Evolutionary conservation across 129 eudicot genomes (phyloP).

Genomic region (sunflower (Helianthus annuus)): DNA sequence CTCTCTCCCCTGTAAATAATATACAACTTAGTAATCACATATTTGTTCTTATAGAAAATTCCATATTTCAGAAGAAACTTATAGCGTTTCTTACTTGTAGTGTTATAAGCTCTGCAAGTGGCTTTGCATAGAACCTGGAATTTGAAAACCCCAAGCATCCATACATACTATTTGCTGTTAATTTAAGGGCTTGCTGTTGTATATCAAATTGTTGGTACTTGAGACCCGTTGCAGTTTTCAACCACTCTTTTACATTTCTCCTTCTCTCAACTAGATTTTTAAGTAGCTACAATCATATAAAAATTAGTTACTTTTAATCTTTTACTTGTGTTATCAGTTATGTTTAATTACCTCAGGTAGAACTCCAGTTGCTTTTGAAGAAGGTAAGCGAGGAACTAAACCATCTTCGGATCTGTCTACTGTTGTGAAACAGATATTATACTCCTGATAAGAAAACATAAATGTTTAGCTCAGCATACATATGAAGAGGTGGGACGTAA

Average conservation of each 20-base stretch:
- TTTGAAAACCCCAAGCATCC: slow-evolving; percentile 98
- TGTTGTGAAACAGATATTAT: slow-evolving; percentile 96
- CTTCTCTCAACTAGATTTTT: slow-evolving; percentile 90
- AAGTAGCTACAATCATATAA: slow-evolving; percentile 52
- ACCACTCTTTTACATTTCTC: slow-evolving; percentile 71
- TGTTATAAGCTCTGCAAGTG: slow-evolving; percentile 94
- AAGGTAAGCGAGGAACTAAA: slow-evolving; percentile 71
- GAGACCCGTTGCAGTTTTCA: slow-evolving; percentile 85
- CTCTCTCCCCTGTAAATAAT: slow-evolving; percentile 87
- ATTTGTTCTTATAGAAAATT: slow-evolving; percentile 3
- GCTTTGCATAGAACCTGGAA: slow-evolving; percentile 97
- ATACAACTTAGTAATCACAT: background rate
- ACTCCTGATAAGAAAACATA: slow-evolving; percentile 56
- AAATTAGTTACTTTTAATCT: background rate
- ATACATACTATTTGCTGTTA: slow-evolving; percentile 98
- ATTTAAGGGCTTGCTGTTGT: slow-evolving; percentile 97
- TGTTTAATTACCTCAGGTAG: slow-evolving; percentile 76
- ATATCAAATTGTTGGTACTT: slow-evolving; percentile 92
- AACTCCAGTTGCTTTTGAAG: slow-evolving; percentile 71
- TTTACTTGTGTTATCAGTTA: background rate
- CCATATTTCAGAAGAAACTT: background rate
- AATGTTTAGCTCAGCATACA: slow-evolving; percentile 8
- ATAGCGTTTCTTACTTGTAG: slow-evolving; percentile 57
- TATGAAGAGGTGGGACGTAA: slow-evolving; percentile 9
- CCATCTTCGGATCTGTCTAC: slow-evolving; percentile 85